These are phyloP conservation scores for Pseudogymnoascus sp. DNA, from an alignment of 2,329 filamentous ascomycete genomes.

Conservation along the genomic window DNA sequence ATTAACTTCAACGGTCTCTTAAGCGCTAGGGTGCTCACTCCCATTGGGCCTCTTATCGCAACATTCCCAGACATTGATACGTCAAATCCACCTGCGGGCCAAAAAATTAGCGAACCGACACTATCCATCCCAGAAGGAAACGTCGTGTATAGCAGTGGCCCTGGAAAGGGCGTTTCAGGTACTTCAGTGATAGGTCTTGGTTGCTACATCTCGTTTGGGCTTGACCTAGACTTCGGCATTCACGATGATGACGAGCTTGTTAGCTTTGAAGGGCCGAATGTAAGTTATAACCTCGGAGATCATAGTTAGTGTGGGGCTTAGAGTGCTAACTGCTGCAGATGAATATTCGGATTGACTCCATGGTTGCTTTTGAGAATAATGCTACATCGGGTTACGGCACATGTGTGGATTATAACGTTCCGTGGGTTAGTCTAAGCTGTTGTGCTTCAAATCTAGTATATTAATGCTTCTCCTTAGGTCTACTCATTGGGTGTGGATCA, in stretches of 20 bases:
- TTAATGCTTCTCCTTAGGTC: too few relatives aligned
- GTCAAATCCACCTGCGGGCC: too few relatives aligned
- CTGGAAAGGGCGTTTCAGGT: neutral
- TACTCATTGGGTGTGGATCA: too few relatives aligned
- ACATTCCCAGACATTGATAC: neutral
- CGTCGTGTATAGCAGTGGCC: neutral
- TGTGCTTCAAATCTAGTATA: too few relatives aligned
- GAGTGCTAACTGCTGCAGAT: too few relatives aligned
- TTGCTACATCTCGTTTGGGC: neutral
- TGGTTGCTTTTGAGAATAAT: too few relatives aligned
- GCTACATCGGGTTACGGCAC: too few relatives aligned
- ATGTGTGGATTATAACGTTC: too few relatives aligned
- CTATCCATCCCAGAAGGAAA: neutral
- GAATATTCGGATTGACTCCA: too few relatives aligned
- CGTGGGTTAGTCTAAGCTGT: too few relatives aligned
- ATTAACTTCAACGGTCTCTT: neutral
- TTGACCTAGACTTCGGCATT: neutral
- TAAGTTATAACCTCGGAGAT: neutral
- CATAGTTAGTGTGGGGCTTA: too few relatives aligned
- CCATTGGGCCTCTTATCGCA: neutral
- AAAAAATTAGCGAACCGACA: too few relatives aligned
- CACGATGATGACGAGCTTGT: neutral
- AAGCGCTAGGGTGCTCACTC: neutral
- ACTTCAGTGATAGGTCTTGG: neutral
- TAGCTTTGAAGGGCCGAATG: neutral